Percentiles rank a stretch among this genome's conserved stretches.
Evolutionary conservation across 495 filamentous ascomycete species (phyloP).

Genomic region (Penicillium macrosclerotiorum): DNA sequence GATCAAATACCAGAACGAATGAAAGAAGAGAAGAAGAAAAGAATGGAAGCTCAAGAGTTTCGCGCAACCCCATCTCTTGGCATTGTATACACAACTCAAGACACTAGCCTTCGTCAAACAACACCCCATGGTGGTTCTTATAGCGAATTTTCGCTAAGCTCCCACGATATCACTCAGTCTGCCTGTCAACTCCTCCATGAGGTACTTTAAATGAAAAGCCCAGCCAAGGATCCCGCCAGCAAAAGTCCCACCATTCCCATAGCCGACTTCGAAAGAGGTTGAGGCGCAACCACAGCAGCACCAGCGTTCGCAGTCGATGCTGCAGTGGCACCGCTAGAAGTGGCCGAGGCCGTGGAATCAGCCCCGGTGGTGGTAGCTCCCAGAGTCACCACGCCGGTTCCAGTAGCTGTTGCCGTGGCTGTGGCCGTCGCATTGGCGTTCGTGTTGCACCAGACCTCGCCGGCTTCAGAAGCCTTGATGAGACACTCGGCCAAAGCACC

Average conservation of each 20-base stretch:
- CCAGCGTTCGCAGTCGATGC: constrained; percentile 15
- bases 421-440: constrained; percentile 23
- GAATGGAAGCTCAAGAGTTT: neutral
- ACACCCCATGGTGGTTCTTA: neutral
- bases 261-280: constrained; percentile 13
- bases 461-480: constrained; percentile 28
- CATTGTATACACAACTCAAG: no score
- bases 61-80: neutral
- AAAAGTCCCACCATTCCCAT: constrained; percentile 11
- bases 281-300: constrained; percentile 5
- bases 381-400: constrained; percentile 18
- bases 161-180: no score
- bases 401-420: constrained; percentile 37
- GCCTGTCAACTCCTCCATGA: no score
- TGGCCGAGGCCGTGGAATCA: constrained; percentile 9
- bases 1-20: neutral
- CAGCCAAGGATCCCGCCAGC: constrained; percentile 7
- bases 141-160: no score
- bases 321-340: constrained; percentile 12
- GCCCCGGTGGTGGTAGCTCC: constrained; percentile 11
- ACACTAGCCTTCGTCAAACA: no score
- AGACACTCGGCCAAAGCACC: constrained; percentile 35
- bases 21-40: neutral
- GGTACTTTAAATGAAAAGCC: constrained; percentile 5
- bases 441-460: constrained; percentile 38